phyloP scores from a whole-genome alignment of 192 early-diverging fungal genomes.

The Chytriomyces sp. region DNA sequence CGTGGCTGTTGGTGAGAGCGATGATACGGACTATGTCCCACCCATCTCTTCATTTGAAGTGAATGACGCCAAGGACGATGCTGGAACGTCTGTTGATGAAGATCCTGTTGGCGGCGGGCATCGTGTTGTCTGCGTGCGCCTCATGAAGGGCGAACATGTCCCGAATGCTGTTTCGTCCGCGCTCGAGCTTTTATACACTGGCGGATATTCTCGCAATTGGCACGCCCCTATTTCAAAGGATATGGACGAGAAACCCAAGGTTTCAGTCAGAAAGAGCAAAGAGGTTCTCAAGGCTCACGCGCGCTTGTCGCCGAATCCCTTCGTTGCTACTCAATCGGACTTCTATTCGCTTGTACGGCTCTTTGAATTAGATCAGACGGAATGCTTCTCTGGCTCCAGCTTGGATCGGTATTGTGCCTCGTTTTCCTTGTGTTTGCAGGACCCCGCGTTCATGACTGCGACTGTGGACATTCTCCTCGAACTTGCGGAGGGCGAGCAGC shows the following conservation, averaged over 20 bases:
- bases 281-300: background rate
- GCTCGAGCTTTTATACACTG: constrained; percentile 18
- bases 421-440: constrained; percentile 5
- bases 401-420: constrained; percentile 12
- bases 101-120: background rate
- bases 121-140: background rate
- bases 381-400: background rate
- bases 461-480: constrained; percentile 39
- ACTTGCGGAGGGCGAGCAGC: constrained; percentile 28
- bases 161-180: constrained; percentile 10
- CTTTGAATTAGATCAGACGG: constrained; percentile 13
- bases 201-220: constrained; percentile 29
- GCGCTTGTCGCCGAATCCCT: background rate
- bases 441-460: background rate
- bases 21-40: background rate
- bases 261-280: background rate
- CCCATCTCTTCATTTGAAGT: background rate
- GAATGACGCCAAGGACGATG: too few species aligned
- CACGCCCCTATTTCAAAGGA: constrained; percentile 21
- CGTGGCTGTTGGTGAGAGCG: background rate
- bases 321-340: constrained; percentile 10
- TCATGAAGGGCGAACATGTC: background rate
- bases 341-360: constrained; percentile 16
- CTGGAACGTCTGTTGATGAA: background rate
- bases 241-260: background rate